A percentile compares a stretch with the other conserved stretches of the same genome.
phyloP scores from a whole-genome alignment of 176 grass and related monocot genomes.

The Hordeum marinum region DNA sequence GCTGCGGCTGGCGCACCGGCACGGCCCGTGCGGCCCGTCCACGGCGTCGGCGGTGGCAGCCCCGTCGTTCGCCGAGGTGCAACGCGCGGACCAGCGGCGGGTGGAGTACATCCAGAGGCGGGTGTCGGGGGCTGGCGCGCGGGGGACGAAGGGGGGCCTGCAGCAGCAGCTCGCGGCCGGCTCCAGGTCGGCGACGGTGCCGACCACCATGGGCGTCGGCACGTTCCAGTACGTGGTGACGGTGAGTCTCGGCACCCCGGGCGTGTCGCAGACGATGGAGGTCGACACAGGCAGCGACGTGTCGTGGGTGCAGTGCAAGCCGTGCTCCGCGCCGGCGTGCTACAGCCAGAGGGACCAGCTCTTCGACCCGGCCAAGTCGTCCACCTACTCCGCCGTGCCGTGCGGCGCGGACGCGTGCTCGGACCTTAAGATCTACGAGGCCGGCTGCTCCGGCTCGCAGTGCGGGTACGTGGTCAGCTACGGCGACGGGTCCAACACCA shows the following conservation, averaged over 20 bases:
- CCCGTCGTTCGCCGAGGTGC: conserved; percentile 37
- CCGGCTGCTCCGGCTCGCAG: conserved; percentile 30
- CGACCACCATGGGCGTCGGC: conserved; percentile 41
- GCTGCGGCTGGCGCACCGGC: conserved; percentile 56
- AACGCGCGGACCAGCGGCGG: conserved; percentile 52
- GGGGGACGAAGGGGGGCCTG: too few relatives aligned
- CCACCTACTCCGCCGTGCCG: conserved; percentile 69
- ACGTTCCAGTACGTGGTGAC: conserved; percentile 71
- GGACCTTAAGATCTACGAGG: conserved; percentile 23
- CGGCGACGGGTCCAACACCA: conserved; percentile 69
- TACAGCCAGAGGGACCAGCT: conserved; percentile 61
- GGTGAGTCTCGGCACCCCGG: conserved; percentile 63
- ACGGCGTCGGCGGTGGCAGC: not conserved
- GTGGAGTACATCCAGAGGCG: conserved; percentile 51
- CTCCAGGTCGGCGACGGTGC: conserved; percentile 26
- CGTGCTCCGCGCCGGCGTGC: conserved; percentile 44
- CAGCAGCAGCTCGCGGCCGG: not conserved
- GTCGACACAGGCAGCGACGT: conserved; percentile 92
- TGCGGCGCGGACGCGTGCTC: conserved; percentile 53
- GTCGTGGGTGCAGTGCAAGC: conserved; percentile 82
- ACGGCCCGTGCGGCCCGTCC: conserved; percentile 59
- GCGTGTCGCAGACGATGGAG: conserved; percentile 45
- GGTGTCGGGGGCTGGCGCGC: not conserved
- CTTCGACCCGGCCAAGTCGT: conserved; percentile 62
- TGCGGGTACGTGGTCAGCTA: conserved; percentile 74